Base-by-base conservation (phyloP, 2,329 filamentous ascomycete genomes). In the Fusarium penzigii region DNA sequence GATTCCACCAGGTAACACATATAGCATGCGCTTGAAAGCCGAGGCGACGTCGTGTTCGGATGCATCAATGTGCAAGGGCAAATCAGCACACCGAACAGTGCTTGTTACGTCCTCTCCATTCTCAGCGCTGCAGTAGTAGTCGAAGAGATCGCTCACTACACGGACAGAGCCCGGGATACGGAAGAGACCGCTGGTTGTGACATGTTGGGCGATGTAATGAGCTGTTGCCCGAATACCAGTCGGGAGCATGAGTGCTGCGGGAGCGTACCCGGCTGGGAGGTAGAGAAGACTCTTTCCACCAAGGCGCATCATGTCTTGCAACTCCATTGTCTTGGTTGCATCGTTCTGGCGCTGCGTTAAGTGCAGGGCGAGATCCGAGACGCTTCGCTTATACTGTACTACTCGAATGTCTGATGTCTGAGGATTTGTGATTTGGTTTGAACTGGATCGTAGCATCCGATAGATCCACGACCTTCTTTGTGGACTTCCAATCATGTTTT, bases 191-290 rank as follows among this genome's bases (percentile, higher is more conserved):
- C 79, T 76, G 2, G 81, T 79, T 8, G 75, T 71, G 0, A 73
- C 72, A 57, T 87, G 71, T 44, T 86, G 81, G 3, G 84, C 75
- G 10, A 89, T 75, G 65, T 84, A 79, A 57, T 87, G 82, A n/a
- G 81, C 84, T 9, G 82, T 84, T 10, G 86, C 85, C 42, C 85
- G 82, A 44, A 89, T 76, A 58, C 85, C 87, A 5, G 85, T 87
- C 9, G 86, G 86, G 29, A 89, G 70, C 16, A 81, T 70, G 25
- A 89, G 69, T 20, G 79, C 78, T 16, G 78, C 75, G 1, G 83
- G 78, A 4, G 83, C 74, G 59, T 86, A 82, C 48, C 85, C 83
- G 3, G 73, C 58, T 1, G 85, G 84, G 9, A 89, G 71, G 59
- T 84, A 82, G 44, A 89, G 70, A 29, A 81, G 70, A 64, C 83